Conservation (phyloP, 768 basidiomycete species). For the Nidularia sp. region DNA sequence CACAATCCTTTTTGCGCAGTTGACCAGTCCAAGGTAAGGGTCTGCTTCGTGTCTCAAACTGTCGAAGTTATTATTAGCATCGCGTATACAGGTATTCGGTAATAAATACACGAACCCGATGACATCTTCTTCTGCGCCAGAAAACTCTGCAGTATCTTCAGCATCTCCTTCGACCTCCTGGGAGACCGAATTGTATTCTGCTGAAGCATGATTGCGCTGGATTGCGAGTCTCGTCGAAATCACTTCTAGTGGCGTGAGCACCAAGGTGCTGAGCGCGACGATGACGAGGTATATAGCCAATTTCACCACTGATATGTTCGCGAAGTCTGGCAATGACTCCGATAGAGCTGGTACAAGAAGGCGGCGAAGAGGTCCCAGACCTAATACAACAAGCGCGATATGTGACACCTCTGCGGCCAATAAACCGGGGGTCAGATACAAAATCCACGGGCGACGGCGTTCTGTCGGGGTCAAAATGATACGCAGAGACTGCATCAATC, state of each 20-base stretch:
- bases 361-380: constrained; percentile 42
- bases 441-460: constrained; percentile 69
- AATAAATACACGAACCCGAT: constrained; percentile 56
- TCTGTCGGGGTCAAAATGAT: constrained; percentile 80
- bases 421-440: constrained; percentile 76
- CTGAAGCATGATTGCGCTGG: constrained; percentile 77
- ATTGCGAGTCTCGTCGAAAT: constrained; percentile 76
- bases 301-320: constrained; percentile 45
- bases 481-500: constrained; percentile 54
- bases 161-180: constrained; percentile 70
- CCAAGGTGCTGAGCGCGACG: constrained; percentile 47
- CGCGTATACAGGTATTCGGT: neutral
- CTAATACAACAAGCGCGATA: constrained; percentile 40
- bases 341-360: constrained; percentile 38
- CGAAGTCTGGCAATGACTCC: constrained; percentile 21
- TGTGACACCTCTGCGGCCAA: constrained; percentile 56
- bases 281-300: constrained; percentile 54
- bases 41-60: constrained; percentile 76
- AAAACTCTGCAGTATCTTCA: constrained; percentile 58
- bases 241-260: constrained; percentile 78
- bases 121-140: constrained; percentile 75
- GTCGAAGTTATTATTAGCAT: constrained; percentile 5
- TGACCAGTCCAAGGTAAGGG: constrained; percentile 70
- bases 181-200: constrained; percentile 69
- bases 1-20: constrained; percentile 73